Evolutionary conservation across 192 early-diverging fungal species (phyloP).

Genomic region (Pilaira anomala): DNA sequence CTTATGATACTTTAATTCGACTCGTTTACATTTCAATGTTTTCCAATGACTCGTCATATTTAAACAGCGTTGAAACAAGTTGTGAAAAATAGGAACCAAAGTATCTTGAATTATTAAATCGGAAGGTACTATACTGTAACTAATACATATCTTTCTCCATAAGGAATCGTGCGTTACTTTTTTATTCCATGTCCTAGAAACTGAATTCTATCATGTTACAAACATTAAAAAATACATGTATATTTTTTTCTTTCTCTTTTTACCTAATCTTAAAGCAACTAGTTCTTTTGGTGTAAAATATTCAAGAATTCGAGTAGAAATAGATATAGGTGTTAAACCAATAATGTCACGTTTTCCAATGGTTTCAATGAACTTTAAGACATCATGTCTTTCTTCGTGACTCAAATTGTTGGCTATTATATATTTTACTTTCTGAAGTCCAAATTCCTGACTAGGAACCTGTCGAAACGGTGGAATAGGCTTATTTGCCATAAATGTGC

Average conservation of each 20-base stretch:
- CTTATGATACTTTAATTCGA: slow-evolving; percentile 6
- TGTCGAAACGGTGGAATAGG: no score
- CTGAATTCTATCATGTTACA: neutral
- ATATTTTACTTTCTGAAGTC: no score
- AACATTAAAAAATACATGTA: neutral
- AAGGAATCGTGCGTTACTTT: neutral
- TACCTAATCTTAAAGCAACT: slow-evolving; percentile 8
- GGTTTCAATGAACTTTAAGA: neutral
- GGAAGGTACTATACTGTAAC: slow-evolving; percentile 6
- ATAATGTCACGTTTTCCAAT: slow-evolving; percentile 8
- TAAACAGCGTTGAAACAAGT: slow-evolving; percentile 8
- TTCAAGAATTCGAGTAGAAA: slow-evolving; percentile 1
- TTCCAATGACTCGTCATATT: slow-evolving; percentile 6
- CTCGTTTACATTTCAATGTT: slow-evolving; percentile 1
- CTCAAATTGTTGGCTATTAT: neutral
- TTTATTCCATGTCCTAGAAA: slow-evolving; percentile 17
- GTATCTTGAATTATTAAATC: neutral
- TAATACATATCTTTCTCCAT: slow-evolving; percentile 7
- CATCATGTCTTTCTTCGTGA: neutral
- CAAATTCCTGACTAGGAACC: no score
- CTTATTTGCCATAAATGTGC: no score
- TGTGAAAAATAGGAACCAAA: slow-evolving; percentile 10
- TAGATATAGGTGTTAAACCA: neutral
- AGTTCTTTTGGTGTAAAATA: slow-evolving; percentile 16
- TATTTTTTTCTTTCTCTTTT: neutral